Percentiles rank a stretch among this genome's conserved stretches.
These are phyloP conservation scores for Amanita muscaria DNA, from an alignment of 768 basidiomycete genomes.

Conservation along the genomic window DNA sequence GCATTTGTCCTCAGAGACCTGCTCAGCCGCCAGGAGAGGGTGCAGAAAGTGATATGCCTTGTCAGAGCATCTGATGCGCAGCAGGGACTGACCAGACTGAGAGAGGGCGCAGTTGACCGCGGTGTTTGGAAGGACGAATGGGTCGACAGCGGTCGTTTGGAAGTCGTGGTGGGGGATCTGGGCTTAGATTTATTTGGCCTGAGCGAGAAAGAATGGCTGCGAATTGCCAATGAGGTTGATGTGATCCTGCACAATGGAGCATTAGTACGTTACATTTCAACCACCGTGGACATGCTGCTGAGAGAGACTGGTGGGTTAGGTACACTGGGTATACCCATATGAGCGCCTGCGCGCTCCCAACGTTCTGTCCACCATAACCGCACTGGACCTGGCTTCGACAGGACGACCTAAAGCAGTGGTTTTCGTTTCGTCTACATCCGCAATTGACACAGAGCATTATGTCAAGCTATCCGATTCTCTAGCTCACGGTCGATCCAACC, in stretches of 20 bases:
- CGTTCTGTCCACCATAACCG: slow-evolving; percentile 84
- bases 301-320: slow-evolving; percentile 33
- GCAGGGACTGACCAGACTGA: slow-evolving; percentile 61
- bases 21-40: slow-evolving; percentile 47
- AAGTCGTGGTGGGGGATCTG: slow-evolving; percentile 82
- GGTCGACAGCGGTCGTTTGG: slow-evolving; percentile 56
- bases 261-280: slow-evolving; percentile 70
- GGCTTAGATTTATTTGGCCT: slow-evolving; percentile 70
- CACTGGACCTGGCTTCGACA: slow-evolving; percentile 67
- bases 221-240: slow-evolving; percentile 65
- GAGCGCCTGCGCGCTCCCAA: slow-evolving; percentile 87
- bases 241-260: slow-evolving; percentile 92
- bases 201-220: slow-evolving; percentile 50
- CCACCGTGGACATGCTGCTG: no score
- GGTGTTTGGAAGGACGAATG: slow-evolving; percentile 87
- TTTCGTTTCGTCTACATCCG: slow-evolving; percentile 95
- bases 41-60: slow-evolving; percentile 87
- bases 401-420: slow-evolving; percentile 71
- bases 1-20: slow-evolving; percentile 85
- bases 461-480: slow-evolving; percentile 76
- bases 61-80: slow-evolving; percentile 63
- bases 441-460: slow-evolving; percentile 86
- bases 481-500: slow-evolving; percentile 27
- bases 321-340: slow-evolving; percentile 99
- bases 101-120: slow-evolving; percentile 64